These are phyloP conservation scores for Theileria annulata DNA, from an alignment of 169 alveolate species.

Conservation along the genomic window DNA sequence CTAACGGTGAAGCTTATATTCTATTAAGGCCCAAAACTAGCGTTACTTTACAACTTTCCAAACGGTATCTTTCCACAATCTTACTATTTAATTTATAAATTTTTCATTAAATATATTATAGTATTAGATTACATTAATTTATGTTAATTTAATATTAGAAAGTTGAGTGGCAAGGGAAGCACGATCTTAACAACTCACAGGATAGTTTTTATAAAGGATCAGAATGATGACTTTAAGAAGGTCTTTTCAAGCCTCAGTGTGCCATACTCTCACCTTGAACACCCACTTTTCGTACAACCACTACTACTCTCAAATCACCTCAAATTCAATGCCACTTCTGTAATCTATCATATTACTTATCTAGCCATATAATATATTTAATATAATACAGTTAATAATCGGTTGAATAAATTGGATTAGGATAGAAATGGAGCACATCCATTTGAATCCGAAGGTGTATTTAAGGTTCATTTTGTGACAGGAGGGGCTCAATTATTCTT, in stretches of 20 bases:
- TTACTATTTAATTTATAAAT: not conserved
- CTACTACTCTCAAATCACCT: slow-evolving; percentile 42
- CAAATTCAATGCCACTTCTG: slow-evolving; percentile 50
- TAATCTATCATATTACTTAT: too few relatives aligned
- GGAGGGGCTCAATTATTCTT: slow-evolving; percentile 52
- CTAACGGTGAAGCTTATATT: slow-evolving; percentile 38
- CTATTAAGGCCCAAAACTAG: slow-evolving; percentile 20
- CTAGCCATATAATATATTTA: not conserved
- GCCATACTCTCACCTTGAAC: slow-evolving; percentile 50
- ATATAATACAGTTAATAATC: not conserved
- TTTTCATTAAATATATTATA: not conserved
- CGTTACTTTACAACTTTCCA: not conserved
- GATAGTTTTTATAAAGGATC: slow-evolving; percentile 52
- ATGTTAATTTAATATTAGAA: slow-evolving; percentile 1
- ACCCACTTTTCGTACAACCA: slow-evolving; percentile 64
- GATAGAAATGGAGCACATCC: slow-evolving; percentile 28
- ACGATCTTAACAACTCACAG: slow-evolving; percentile 57
- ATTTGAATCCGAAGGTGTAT: slow-evolving; percentile 19
- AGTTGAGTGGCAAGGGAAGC: slow-evolving; percentile 49
- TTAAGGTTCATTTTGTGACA: slow-evolving; percentile 15
- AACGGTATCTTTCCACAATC: slow-evolving; percentile 17
- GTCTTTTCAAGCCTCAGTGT: slow-evolving; percentile 49
- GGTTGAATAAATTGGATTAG: slow-evolving; percentile 27
- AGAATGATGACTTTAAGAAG: slow-evolving; percentile 33
- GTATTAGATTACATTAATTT: not conserved